A percentile compares a stretch with the other conserved stretches of the same genome.
These are phyloP conservation scores for Phytophthora ramorum DNA, from an alignment of 352 stramenopile species.

Conservation along the genomic window DNA sequence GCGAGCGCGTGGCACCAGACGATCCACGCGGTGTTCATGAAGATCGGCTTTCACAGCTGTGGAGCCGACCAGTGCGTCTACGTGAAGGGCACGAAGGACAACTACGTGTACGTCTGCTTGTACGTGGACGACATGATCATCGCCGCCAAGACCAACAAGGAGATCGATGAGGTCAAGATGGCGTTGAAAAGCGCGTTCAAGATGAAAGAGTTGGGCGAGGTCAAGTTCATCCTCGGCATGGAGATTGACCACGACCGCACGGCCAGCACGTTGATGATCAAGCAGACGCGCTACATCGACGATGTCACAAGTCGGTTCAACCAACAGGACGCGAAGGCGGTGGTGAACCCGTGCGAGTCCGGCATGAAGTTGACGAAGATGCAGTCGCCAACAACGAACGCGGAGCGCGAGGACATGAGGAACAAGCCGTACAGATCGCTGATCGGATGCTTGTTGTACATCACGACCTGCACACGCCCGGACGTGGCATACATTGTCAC, in stretches of 20 bases:
- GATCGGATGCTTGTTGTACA: constrained; percentile 23
- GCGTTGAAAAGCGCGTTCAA: constrained; percentile 17
- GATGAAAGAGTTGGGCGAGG: constrained; percentile 26
- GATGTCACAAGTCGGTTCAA: constrained; percentile 18
- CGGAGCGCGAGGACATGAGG: background rate
- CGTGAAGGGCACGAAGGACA: constrained; percentile 2
- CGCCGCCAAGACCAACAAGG: constrained; percentile 7
- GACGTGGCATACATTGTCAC: constrained; percentile 18
- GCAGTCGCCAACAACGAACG: constrained; percentile 10
- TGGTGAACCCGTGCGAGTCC: constrained; percentile 14
- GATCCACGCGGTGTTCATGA: constrained; percentile 1
- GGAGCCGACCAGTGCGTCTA: constrained; percentile 29
- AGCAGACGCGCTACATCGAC: constrained; percentile 28
- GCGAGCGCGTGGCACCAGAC: constrained; percentile 27
- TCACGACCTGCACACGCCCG: constrained; percentile 7
- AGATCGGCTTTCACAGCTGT: constrained; percentile 15
- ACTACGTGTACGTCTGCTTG: constrained; percentile 20
- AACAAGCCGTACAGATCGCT: constrained; percentile 14
- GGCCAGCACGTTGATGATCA: constrained; percentile 23
- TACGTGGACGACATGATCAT: constrained; percentile 2
- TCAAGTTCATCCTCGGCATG: constrained; percentile 29
- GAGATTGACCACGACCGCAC: constrained; percentile 25
- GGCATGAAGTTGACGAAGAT: constrained; percentile 10
- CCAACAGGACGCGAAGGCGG: constrained; percentile 11
- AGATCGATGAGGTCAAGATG: constrained; percentile 16